A percentile compares a stretch with the other conserved stretches of the same genome.
Evolutionary conservation across 2,329 filamentous ascomycete species (phyloP).

Genomic region (Trichoderma sp.): DNA sequence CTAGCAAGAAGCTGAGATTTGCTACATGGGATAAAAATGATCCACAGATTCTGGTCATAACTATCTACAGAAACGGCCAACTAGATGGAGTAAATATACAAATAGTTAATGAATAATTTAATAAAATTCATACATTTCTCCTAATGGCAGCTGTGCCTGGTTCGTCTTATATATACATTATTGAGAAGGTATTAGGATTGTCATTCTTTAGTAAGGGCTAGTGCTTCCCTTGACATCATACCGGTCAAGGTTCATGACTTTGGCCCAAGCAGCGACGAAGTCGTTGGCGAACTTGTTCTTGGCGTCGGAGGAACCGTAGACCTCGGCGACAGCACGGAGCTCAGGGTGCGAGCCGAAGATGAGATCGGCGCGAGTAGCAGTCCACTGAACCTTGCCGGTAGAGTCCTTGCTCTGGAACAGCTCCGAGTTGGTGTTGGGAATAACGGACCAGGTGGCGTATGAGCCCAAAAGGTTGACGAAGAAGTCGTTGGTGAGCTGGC

Average conservation of each 20-base stretch:
- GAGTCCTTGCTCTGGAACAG: slow-evolving; percentile 62
- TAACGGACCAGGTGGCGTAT: slow-evolving; percentile 55
- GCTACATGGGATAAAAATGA: background rate
- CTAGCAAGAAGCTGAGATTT: background rate
- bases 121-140: background rate
- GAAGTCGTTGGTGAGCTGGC: slow-evolving; percentile 73
- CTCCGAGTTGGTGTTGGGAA: slow-evolving; percentile 46
- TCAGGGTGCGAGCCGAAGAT: slow-evolving; percentile 70
- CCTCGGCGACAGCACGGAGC: slow-evolving; percentile 65
- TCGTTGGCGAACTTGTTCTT: slow-evolving; percentile 65
- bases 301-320: slow-evolving; percentile 60
- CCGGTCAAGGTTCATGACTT: slow-evolving; percentile 72
- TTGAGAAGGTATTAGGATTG: background rate
- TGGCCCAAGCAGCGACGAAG: slow-evolving; percentile 67
- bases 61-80: background rate
- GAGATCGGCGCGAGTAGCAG: slow-evolving; percentile 64
- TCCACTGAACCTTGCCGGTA: slow-evolving; percentile 64
- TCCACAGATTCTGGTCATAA: background rate
- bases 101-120: background rate
- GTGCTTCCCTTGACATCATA: slow-evolving; percentile 46
- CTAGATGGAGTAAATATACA: background rate
- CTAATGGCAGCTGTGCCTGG: background rate
- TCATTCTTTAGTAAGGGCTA: slow-evolving; percentile 8
- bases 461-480: slow-evolving; percentile 74
- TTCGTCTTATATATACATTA: slow-evolving; percentile 5